A percentile compares a stretch with the other conserved stretches of the same genome.
These are phyloP conservation scores for Capsella bursapastoris DNA, from an alignment of 345 rosid genomes.

Conservation along the genomic window DNA sequence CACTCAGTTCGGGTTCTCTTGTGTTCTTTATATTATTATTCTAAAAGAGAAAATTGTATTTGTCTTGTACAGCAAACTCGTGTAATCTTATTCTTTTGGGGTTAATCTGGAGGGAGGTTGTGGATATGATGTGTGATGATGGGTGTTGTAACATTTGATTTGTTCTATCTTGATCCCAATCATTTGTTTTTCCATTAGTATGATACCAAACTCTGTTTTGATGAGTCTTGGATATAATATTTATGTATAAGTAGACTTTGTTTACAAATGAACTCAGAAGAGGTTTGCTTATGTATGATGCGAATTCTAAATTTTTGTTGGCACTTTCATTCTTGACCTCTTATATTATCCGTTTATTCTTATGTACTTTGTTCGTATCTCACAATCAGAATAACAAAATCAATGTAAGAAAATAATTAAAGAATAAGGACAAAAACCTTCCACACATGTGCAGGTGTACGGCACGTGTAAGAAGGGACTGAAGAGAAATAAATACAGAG, in stretches of 20 bases:
- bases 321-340: background rate
- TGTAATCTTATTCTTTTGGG: constrained; percentile 57
- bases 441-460: constrained; percentile 15
- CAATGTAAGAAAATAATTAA: background rate
- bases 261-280: too few species aligned
- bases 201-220: constrained; percentile 12
- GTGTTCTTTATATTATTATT: background rate
- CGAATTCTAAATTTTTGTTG: background rate
- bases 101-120: constrained; percentile 20
- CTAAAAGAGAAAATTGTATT: constrained; percentile 1
- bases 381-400: background rate
- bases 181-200: constrained; percentile 5
- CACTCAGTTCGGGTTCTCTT: constrained; percentile 11
- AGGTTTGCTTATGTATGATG: too few species aligned
- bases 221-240: constrained; percentile 6
- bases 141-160: constrained; percentile 51
- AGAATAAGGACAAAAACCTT: background rate
- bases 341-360: background rate
- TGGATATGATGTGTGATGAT: constrained; percentile 36
- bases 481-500: constrained; percentile 1
- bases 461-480: constrained; percentile 24
- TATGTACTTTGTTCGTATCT: background rate
- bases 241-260: background rate
- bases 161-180: constrained; percentile 26
- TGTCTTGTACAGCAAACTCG: constrained; percentile 58